Conservation (phyloP, 768 basidiomycete genomes). For the Suillus weaverae region DNA sequence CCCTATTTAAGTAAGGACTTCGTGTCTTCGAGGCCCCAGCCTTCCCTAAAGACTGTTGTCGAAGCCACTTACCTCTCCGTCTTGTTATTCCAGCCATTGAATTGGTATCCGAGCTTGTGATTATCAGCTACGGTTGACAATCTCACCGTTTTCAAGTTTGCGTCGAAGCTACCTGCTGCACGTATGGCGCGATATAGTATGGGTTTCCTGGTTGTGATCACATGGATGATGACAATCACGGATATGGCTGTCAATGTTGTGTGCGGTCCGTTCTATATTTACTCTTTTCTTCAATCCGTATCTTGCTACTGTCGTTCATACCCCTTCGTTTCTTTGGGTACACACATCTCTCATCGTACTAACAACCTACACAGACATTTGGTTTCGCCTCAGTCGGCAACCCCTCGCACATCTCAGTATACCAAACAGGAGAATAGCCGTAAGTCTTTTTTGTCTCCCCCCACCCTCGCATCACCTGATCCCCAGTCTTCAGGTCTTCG, state of each 20-base stretch:
- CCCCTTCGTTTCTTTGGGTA: background rate
- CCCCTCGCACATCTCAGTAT: constrained; percentile 85
- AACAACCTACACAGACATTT: constrained; percentile 59
- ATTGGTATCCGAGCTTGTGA: background rate
- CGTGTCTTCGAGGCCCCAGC: background rate
- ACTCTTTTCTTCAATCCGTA: background rate
- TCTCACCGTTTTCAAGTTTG: background rate
- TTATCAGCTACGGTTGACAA: background rate
- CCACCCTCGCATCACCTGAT: background rate
- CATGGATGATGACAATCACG: constrained; percentile 98
- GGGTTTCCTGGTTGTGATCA: constrained; percentile 86
- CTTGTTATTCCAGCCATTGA: background rate
- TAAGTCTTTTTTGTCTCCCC: constrained; percentile 34
- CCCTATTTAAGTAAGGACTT: background rate
- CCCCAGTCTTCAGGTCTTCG: constrained; percentile 58
- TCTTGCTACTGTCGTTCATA: background rate
- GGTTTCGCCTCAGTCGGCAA: constrained; percentile 93
- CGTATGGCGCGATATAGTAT: constrained; percentile 78
- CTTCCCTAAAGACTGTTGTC: background rate
- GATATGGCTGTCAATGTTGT: constrained; percentile 88
- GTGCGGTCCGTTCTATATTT: constrained; percentile 52
- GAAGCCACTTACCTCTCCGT: background rate
- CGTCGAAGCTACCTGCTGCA: constrained; percentile 47
- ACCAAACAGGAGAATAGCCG: constrained; percentile 93
- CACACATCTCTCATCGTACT: constrained; percentile 1